phyloP scores from a whole-genome alignment of 305 asterid genomes.

The Fraxinus dipetala region DNA sequence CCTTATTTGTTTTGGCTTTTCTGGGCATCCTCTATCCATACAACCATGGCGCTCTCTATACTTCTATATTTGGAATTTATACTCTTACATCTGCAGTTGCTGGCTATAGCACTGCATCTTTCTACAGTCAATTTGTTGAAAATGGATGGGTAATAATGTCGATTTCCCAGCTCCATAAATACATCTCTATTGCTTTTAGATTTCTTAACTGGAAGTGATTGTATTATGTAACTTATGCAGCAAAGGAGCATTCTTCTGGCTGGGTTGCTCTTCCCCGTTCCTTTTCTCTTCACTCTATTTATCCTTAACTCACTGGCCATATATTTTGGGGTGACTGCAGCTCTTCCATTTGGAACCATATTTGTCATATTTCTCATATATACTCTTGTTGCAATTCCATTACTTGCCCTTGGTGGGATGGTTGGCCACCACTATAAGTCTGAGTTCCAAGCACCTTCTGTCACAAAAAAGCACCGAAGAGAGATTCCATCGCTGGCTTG shows the following conservation, averaged over 20 bases:
- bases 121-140: conserved; percentile 56
- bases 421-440: conserved; percentile 52
- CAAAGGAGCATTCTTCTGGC: conserved; percentile 51
- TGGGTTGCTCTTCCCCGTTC: conserved; percentile 56
- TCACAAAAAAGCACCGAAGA: conserved; percentile 48
- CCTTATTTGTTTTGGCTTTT: conserved; percentile 57
- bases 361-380: conserved; percentile 43
- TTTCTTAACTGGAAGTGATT: not conserved
- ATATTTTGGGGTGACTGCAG: conserved; percentile 52
- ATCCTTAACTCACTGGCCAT: conserved; percentile 56
- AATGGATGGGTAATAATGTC: conserved; percentile 61
- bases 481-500: conserved; percentile 57
- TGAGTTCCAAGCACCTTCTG: conserved; percentile 43
- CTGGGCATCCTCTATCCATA: conserved; percentile 67
- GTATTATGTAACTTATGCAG: conserved; percentile 39
- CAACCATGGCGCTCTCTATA: conserved; percentile 64
- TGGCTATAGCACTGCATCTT: conserved; percentile 70
- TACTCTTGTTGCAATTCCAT: conserved; percentile 57
- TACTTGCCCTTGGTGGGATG: conserved; percentile 59
- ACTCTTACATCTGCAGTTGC: conserved; percentile 69
- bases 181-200: conserved; percentile 12
- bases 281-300: conserved; percentile 41
- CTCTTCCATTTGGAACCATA: conserved; percentile 71
- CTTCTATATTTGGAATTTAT: conserved; percentile 48
- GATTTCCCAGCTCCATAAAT: not conserved